Evolutionary conservation across 75 land plant genomes (phyloP), one percentile per base, ranked within the genome.

Genomic region (Picea sitchensis): DNA sequence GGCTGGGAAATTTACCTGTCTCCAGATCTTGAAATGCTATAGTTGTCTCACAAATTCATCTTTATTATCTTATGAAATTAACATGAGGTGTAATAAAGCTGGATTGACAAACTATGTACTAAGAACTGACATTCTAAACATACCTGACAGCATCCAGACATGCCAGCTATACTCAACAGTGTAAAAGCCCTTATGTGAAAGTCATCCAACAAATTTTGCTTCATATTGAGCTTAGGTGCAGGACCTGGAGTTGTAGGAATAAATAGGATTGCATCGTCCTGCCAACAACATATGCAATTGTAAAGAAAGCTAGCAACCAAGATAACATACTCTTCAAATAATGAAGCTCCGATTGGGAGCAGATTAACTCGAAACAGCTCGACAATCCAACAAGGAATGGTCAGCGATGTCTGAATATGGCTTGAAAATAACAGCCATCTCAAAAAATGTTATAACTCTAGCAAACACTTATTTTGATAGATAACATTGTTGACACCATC

Each of bases 71-170:
- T 32, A 17, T 31, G 38, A 7, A 18, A 34, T 31, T 23, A 18
- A 73, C 32, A 32, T 17, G 47, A 21, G 7, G 7, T 73, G 7
- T 18, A 73, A 18, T 6, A 21, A 32, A 32, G 20, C 17, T n/a
- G 41, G 18, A 73, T 73, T 73, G 21, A 32, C 75, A 18, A 32
- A 18, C 75, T 7, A 18, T 32, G 38, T 17, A 38, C 13, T 32
- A 23, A 31, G 32, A 0, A 12, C 32, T 73, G 20, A 21, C 41
- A 14, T 73, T 38, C 8, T 73, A 73, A 21, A n/a, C 56, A 51
- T 51, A 94, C 98, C 95, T 96, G 97, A 83, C 98, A 96, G 83
- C 98, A 96, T 62, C 98, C 97, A 62, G 98, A 90, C 91, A 96
- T 85, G 78, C 95, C 86, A 58, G 95, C 94, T 78, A 96, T 80